A percentile compares a stretch with the other conserved stretches of the same genome.
These are phyloP conservation scores for Apiospora koreana DNA, from an alignment of 2,329 filamentous ascomycete species.

Conservation along the genomic window DNA sequence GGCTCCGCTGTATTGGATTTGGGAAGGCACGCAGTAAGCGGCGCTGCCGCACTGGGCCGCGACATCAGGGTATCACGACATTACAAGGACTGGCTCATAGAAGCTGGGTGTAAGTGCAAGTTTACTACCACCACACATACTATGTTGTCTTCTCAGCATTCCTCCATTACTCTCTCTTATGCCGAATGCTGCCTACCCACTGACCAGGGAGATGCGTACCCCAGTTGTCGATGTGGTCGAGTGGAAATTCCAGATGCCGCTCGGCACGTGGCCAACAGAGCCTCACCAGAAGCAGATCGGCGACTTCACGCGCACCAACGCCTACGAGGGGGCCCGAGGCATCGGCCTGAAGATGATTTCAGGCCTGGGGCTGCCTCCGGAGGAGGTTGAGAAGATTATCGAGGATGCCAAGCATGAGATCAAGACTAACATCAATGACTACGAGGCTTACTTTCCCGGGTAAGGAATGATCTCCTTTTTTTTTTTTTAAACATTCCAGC, in stretches of 20 bases:
- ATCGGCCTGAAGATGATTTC: slow-evolving; percentile 7
- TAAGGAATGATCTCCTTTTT: neutral
- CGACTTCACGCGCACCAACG: neutral
- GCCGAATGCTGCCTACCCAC: neutral
- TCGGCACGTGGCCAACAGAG: slow-evolving; percentile 10
- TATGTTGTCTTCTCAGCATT: neutral
- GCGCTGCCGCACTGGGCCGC: neutral
- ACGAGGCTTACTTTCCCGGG: neutral
- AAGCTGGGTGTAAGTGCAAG: slow-evolving; percentile 12
- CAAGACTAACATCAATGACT: neutral
- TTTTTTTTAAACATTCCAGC: too few species aligned
- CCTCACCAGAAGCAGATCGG: slow-evolving; percentile 5
- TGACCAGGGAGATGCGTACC: neutral
- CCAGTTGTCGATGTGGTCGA: slow-evolving; percentile 13
- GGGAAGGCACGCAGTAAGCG: neutral
- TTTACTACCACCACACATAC: neutral
- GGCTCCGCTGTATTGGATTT: neutral
- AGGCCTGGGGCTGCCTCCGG: neutral
- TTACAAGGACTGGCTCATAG: slow-evolving; percentile 12
- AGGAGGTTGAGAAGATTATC: neutral
- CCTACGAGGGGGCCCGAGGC: slow-evolving; percentile 10
- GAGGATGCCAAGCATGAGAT: neutral
- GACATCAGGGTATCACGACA: neutral
- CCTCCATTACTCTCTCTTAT: neutral
- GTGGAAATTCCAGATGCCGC: slow-evolving; percentile 9